Evolutionary conservation across 129 eudicot species (phyloP), one percentile per base, ranked within the genome.

Genomic region (Escallonia rubra): DNA sequence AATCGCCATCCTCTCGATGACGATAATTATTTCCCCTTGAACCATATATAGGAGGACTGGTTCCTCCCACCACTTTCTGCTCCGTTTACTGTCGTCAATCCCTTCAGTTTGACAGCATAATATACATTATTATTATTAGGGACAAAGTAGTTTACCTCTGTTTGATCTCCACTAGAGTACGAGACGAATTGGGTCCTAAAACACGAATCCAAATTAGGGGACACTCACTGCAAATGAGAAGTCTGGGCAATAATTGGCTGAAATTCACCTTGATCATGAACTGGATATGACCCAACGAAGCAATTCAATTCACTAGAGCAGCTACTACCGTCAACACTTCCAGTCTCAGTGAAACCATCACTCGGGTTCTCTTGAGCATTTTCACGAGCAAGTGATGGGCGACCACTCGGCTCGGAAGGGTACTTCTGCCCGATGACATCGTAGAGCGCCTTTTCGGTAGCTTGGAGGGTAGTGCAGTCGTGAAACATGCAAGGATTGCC

Each of bases 401-500:
- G 12, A 34, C 10, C 41, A 34, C 65, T 14, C 2, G 61, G n/a
- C 4, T 47, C 57, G n/a, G n/a, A n/a, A 1, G 74, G 73, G 52
- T 70, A 50, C 7, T 76, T 74, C 62, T 73, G 72, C 53, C 68
- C 67, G 14, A 86, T 76, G 4, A 64, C 85, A 38, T 83, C 80
- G 53, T 78, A 83, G 71, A 86, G 72, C 23, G 78, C 74, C n/a
- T 76, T 83, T 59, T 87, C 87, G 1, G 90, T 74, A 5, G 90
- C 95, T 74, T 87, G 95, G 45, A 87, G 57, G 46, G 90, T 80
- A 55, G 76, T 50, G 65, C 86, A 76, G 12, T 84, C 88, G 12
- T 76, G 82, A 45, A 79, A 60, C 83, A 83, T 79, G 57, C 82
- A 71, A 0, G 91, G 89, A 59, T 66, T 69, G 6, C 59, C 68